phyloP scores from a whole-genome alignment of 2,329 filamentous ascomycete genomes.

The Dactylellina drechsleri region DNA sequence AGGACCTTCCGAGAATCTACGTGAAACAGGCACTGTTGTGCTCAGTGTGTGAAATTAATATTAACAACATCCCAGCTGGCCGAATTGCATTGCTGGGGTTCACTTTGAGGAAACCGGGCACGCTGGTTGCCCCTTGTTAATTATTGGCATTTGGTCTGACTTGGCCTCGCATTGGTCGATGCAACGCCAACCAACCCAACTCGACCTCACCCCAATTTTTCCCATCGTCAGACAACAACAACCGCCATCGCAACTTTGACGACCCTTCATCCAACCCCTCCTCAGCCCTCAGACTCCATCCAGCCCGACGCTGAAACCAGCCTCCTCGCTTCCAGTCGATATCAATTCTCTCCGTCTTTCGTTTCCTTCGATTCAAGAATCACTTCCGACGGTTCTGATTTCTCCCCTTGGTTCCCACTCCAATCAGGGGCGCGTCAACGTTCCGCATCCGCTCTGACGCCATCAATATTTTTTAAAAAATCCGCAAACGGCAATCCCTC shows the following conservation, averaged over 20 bases:
- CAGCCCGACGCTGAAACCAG: slow-evolving; percentile 39
- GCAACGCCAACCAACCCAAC: slow-evolving; percentile 2
- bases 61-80: too few relatives aligned
- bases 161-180: background rate
- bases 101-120: background rate
- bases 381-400: slow-evolving; percentile 6
- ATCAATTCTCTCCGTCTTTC: slow-evolving; percentile 26
- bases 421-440: slow-evolving; percentile 51
- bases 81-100: slow-evolving; percentile 2
- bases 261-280: background rate
- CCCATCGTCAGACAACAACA: background rate
- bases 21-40: slow-evolving; percentile 39
- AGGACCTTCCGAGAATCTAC: slow-evolving; percentile 20
- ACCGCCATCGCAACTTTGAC: slow-evolving; percentile 32
- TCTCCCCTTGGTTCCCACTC: slow-evolving; percentile 8
- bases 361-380: slow-evolving; percentile 26
- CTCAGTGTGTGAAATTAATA: too few relatives aligned
- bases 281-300: slow-evolving; percentile 10
- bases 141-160: background rate
- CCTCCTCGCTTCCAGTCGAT: slow-evolving; percentile 13
- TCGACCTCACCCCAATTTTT: slow-evolving; percentile 37
- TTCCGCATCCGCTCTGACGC: slow-evolving; percentile 46
- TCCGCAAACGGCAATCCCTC: slow-evolving; percentile 23
- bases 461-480: slow-evolving; percentile 20
- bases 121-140: slow-evolving; percentile 5